Conservation (phyloP, 306 rosid species). For the Inga leiocalycina region DNA sequence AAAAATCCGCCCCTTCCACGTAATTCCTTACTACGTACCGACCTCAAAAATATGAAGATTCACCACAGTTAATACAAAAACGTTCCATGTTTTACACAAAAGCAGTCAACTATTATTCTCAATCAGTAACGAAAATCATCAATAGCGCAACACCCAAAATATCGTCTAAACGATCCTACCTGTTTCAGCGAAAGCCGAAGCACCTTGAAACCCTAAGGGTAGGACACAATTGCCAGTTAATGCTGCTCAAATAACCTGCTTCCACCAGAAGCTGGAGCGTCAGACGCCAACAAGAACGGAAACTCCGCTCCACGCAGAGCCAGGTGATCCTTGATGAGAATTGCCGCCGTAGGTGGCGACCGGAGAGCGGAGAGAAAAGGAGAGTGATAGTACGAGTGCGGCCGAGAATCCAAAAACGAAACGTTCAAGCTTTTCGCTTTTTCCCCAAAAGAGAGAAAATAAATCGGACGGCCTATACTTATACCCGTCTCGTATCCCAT, state of each 20-base stretch:
- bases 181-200: neutral
- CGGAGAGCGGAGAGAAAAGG: neutral
- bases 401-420: neutral
- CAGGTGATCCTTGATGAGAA: neutral
- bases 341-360: neutral
- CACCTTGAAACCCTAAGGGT: constrained; percentile 15
- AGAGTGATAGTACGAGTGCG: neutral
- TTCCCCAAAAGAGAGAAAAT: neutral
- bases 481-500: too few relatives aligned
- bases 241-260: neutral
- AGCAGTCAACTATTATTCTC: too few relatives aligned
- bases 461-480: neutral
- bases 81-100: neutral
- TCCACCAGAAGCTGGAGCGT: neutral
- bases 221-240: neutral
- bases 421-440: neutral
- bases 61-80: neutral
- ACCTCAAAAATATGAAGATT: neutral
- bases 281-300: neutral
- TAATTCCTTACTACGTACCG: neutral
- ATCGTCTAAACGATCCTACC: neutral
- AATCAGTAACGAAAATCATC: neutral
- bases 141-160: neutral
- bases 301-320: neutral
- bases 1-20: neutral